A percentile compares a stretch with the other conserved stretches of the same genome.
These are phyloP conservation scores for Mycena haematopus DNA, from an alignment of 768 basidiomycete genomes.

Conservation along the genomic window DNA sequence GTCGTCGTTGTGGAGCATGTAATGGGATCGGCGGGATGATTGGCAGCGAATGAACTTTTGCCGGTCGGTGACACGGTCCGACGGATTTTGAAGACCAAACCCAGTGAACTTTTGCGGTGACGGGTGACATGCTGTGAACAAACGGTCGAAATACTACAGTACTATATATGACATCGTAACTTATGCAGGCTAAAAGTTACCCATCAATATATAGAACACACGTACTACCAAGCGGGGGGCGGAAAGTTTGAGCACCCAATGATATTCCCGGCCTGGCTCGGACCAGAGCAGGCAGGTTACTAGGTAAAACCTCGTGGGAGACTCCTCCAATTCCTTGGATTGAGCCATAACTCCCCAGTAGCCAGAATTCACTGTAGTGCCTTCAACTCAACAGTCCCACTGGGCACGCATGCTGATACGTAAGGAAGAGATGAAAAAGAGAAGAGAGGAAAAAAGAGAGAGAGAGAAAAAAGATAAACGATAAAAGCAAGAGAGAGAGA, in stretches of 20 bases:
- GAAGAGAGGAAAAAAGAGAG: background rate
- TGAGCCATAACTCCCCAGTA: conserved; percentile 7
- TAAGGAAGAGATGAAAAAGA: background rate
- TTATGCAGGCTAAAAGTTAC: conserved; percentile 14
- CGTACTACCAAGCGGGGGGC: conserved; percentile 14
- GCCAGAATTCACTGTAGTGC: conserved; percentile 1
- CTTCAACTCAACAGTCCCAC: conserved; percentile 17
- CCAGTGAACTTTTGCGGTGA: too few species aligned
- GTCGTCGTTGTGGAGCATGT: too few species aligned
- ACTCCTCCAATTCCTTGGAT: conserved; percentile 3
- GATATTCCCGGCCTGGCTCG: conserved; percentile 14
- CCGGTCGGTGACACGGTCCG: too few species aligned
- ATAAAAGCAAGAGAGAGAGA: background rate
- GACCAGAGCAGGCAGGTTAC: conserved; percentile 14
- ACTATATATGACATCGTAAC: conserved; percentile 1
- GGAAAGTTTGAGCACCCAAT: background rate
- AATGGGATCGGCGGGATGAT: too few species aligned
- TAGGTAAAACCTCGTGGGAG: conserved; percentile 4
- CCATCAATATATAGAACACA: conserved; percentile 14
- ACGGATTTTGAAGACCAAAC: too few species aligned
- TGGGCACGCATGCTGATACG: conserved; percentile 15
- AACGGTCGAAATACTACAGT: too few species aligned
- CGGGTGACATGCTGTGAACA: too few species aligned
- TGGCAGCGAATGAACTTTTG: too few species aligned
- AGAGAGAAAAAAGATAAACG: background rate